Evolutionary conservation across 2,329 filamentous ascomycete species (phyloP).

Genomic region (Verticillium tricorpus): DNA sequence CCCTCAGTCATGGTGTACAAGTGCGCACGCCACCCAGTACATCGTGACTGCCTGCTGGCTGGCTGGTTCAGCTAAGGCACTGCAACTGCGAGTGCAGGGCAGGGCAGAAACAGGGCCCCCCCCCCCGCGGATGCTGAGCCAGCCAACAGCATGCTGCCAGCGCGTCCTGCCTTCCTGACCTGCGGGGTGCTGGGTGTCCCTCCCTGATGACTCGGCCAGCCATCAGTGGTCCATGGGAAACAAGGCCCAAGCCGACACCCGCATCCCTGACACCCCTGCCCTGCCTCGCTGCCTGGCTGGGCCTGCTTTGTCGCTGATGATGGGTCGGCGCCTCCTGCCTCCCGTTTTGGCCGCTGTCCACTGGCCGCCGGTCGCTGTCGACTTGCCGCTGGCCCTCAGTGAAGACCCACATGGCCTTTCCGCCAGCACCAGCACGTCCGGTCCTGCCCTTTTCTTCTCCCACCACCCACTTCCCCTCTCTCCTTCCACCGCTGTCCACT

Average conservation of each 20-base stretch:
- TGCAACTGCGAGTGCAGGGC: neutral
- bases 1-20: neutral
- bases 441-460: conserved; percentile 20
- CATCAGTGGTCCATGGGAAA: conserved; percentile 2
- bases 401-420: neutral
- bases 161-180: conserved; percentile 4
- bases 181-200: neutral
- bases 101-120: conserved; percentile 7
- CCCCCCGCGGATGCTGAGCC: conserved; percentile 13
- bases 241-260: neutral
- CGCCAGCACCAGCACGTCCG: neutral
- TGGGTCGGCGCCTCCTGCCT: neutral
- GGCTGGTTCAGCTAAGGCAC: neutral
- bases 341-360: conserved; percentile 1
- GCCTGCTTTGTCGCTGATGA: neutral
- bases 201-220: conserved; percentile 6
- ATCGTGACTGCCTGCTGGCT: neutral
- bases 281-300: neutral
- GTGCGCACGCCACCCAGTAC: neutral
- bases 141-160: conserved; percentile 23
- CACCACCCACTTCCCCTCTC: conserved; percentile 18
- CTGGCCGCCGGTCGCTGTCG: conserved; percentile 5
- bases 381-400: conserved; percentile 7
- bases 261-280: neutral
- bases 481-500: conserved; percentile 19